Evolutionary conservation across 2,329 filamentous ascomycete species (phyloP).

Genomic region (Trichoderma atrobrunneum): DNA sequence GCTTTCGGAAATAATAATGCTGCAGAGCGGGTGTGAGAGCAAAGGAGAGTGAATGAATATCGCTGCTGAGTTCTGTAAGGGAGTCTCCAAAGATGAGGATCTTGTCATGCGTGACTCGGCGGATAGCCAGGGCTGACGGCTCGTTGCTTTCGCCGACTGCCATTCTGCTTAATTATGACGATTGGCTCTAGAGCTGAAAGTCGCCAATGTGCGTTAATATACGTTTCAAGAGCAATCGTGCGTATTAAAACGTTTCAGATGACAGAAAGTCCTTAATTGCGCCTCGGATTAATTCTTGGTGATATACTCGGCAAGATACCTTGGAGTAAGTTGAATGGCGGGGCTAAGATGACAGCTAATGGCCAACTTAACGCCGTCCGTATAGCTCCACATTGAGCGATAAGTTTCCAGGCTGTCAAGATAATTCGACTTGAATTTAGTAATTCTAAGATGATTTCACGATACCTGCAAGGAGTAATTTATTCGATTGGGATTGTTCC

Average conservation of each 20-base stretch:
- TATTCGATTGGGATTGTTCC: neutral
- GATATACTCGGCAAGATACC: neutral
- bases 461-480: neutral
- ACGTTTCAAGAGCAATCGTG: neutral
- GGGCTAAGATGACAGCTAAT: neutral
- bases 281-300: neutral
- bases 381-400: neutral
- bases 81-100: neutral
- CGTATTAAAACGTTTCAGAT: neutral
- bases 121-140: neutral
- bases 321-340: neutral
- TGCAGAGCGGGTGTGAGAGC: slow-evolving; percentile 7
- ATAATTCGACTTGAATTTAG: neutral
- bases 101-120: slow-evolving; percentile 6
- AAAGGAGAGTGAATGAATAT: neutral
- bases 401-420: neutral
- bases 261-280: neutral
- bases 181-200: neutral
- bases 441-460: neutral
- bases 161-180: neutral
- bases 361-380: neutral
- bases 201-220: neutral
- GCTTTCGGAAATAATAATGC: slow-evolving; percentile 9
- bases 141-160: neutral
- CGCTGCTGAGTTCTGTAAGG: slow-evolving; percentile 8